Conservation (phyloP, 306 rosid species). For the Prunus mongolica region DNA sequence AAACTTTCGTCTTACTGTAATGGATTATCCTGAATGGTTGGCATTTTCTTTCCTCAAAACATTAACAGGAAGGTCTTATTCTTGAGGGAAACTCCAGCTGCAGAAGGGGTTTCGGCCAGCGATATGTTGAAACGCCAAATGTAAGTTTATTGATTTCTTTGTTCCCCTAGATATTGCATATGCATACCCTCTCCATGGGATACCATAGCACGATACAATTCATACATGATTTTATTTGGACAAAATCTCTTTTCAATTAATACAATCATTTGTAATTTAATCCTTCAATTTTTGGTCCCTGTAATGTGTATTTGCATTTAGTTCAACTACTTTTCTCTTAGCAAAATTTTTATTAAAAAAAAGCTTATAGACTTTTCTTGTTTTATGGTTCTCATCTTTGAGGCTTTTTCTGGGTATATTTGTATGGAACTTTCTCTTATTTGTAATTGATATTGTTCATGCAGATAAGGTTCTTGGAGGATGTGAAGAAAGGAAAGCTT, state of each 20-base stretch:
- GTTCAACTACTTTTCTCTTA: not conserved
- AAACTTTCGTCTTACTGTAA: not conserved
- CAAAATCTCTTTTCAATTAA: not conserved
- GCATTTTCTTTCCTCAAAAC: conserved; percentile 23
- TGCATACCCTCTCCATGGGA: not conserved
- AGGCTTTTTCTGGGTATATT: not conserved
- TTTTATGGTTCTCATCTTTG: not conserved
- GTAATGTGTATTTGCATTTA: not conserved
- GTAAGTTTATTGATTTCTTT: conserved; percentile 41
- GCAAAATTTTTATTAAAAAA: too few relatives aligned
- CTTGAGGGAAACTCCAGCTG: conserved; percentile 88
- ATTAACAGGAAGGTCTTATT: conserved; percentile 80
- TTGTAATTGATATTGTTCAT: conserved; percentile 2
- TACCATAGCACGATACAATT: not conserved
- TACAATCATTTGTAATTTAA: not conserved
- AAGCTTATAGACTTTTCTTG: not conserved
- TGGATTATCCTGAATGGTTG: conserved; percentile 20
- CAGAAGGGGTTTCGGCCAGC: conserved; percentile 82
- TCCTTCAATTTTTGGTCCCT: not conserved
- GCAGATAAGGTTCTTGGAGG: conserved; percentile 78
- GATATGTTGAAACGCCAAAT: conserved; percentile 76
- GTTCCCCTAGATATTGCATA: not conserved
- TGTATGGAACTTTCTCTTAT: not conserved
- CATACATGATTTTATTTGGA: not conserved
- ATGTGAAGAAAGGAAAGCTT: conserved; percentile 69